Base-by-base conservation (phyloP, 2,329 filamentous ascomycete genomes). In the Ceratocystis harringtonii region DNA sequence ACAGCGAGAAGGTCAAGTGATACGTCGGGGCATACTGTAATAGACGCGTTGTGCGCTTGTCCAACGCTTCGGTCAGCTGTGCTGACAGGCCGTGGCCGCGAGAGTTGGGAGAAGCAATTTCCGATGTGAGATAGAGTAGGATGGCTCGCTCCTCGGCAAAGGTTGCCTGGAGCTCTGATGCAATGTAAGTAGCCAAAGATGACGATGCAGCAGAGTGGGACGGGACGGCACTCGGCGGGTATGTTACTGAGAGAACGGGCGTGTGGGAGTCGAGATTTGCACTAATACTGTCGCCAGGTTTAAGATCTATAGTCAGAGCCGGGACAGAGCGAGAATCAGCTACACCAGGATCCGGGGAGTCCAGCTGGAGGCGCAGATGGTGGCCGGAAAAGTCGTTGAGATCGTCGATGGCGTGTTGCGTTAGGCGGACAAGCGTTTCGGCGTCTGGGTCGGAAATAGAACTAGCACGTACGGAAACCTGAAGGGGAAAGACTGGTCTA, bases 1-100 rank as follows among this genome's bases (percentile, higher is more conserved):
- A 97, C 2, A 99, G 80, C 0, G 94, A 99, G 72, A 99, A 96
- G 0, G 92, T 96, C 32, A 99, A 79, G 73, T 99, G 94, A 73
- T 97, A 99, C 0, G 90, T 95, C 15, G 92, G 86, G 3, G 94
- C 88, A 73, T 96, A 95, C 73, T 92, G 95, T 72, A 97, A 82
- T 0, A 91, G 90, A 62, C 91, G 82, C 1, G 89, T 94, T 44
- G 89, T 89, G 68, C 91, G 88, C 81, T 79, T 87, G 71, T 76
- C 82, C 70, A 84, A 78, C 0, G 80, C 78, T 50, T 84, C 83
- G 28, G 80, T 77, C 0, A 80, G 76, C 41, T 84, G 79, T 43
- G 80, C 76, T 0, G 78, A 76, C 48, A 82, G 70, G 4, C 76
- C 76, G 67, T 78, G 76, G 2, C 78, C 75, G 67, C 72, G 71